A percentile compares a stretch with the other conserved stretches of the same genome.
phyloP scores from a whole-genome alignment of 164 flowering plant genomes.

The Nymphaea colorata region DNA sequence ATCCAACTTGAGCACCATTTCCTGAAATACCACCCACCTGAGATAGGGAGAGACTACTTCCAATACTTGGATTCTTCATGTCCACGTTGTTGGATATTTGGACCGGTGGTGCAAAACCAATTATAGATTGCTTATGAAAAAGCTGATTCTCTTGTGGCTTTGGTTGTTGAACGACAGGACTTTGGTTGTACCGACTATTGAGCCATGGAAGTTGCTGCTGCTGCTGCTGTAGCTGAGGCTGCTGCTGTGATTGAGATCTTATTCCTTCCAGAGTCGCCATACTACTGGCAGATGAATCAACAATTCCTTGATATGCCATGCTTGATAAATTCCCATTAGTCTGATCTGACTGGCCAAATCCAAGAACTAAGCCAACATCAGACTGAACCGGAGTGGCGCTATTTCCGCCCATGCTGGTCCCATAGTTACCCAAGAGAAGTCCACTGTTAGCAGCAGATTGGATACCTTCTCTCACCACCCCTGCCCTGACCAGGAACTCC shows the following conservation, averaged over 20 bases:
- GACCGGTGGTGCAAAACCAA: constrained; percentile 29
- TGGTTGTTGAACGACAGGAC: neutral
- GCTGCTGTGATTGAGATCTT: constrained; percentile 4
- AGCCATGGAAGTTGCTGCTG: constrained; percentile 2
- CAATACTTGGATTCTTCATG: constrained; percentile 31
- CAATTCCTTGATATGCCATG: constrained; percentile 1
- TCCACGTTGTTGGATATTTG: constrained; percentile 22
- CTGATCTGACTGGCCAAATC: constrained; percentile 14
- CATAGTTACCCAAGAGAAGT: neutral
- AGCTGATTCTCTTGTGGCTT: constrained; percentile 21
- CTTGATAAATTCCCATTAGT: constrained; percentile 5
- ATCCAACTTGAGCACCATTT: neutral
- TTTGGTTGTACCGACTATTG: neutral
- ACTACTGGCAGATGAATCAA: neutral
- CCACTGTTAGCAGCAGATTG: constrained; percentile 4
- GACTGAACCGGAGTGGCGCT: neutral
- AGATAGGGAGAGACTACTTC: constrained; percentile 15
- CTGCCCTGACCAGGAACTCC: constrained; percentile 72
- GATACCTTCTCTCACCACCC: constrained; percentile 56
- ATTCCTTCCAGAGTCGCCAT: neutral
- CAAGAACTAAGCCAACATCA: constrained; percentile 2
- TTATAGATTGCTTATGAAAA: constrained; percentile 28
- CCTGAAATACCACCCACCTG: neutral
- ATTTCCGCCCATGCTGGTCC: neutral
- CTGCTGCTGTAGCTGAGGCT: constrained; percentile 21